Evolutionary conservation across 768 basidiomycete genomes (phyloP).

Genomic region (Russula ochroleuca): DNA sequence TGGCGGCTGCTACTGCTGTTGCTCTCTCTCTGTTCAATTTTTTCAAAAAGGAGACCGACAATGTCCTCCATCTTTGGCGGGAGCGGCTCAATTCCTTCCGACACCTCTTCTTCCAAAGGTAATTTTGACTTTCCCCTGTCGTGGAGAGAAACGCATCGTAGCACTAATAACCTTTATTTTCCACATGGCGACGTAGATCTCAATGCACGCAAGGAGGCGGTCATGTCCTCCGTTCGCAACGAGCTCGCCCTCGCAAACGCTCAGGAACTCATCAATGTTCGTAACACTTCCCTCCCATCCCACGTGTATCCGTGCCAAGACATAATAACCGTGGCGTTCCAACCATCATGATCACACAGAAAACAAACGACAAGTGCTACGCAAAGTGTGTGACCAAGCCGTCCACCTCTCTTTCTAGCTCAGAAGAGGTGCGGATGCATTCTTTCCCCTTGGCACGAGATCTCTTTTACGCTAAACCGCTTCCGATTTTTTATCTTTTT

Average conservation of each 20-base stretch:
- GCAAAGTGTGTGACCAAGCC: constrained; percentile 76
- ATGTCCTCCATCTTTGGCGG: constrained; percentile 31
- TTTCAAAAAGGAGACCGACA: background rate
- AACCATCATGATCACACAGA: constrained; percentile 40
- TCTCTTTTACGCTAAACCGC: background rate
- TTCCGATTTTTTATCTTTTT: background rate
- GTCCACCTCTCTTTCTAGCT: constrained; percentile 57
- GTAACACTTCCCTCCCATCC: constrained; percentile 23
- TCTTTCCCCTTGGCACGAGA: background rate
- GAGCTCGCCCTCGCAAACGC: constrained; percentile 73
- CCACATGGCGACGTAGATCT: constrained; percentile 33
- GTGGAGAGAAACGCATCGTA: too few species aligned
- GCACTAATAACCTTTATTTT: background rate
- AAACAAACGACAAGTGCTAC: constrained; percentile 76
- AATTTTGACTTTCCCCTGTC: background rate
- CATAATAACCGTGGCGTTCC: background rate
- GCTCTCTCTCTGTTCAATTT: background rate
- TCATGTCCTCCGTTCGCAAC: constrained; percentile 60
- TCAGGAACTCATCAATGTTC: constrained; percentile 76
- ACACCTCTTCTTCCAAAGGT: constrained; percentile 24
- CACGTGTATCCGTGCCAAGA: too few species aligned
- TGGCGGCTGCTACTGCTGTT: background rate
- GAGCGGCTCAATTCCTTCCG: constrained; percentile 17
- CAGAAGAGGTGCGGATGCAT: constrained; percentile 57
- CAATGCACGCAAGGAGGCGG: constrained; percentile 39